A percentile compares a stretch with the other conserved stretches of the same genome.
Evolutionary conservation across 148 eudicot genomes (phyloP).

Genomic region (Arbutus unedo): DNA sequence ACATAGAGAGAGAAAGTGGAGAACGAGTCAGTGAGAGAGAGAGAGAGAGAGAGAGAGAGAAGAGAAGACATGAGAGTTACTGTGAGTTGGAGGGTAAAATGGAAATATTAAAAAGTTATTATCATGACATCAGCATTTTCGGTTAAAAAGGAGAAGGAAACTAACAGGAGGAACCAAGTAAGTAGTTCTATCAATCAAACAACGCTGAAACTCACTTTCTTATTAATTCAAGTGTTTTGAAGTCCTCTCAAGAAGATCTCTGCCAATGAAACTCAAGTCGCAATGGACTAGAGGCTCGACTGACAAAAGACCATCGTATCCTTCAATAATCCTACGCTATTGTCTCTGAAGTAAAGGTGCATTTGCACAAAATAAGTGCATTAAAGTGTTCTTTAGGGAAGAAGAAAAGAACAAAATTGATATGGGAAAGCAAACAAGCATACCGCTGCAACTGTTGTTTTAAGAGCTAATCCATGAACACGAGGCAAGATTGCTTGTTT

Average conservation of each 20-base stretch:
- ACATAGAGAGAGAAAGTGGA: no score
- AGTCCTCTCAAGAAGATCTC: background rate
- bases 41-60: no score
- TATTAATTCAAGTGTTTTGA: background rate
- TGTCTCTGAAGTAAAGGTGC: background rate
- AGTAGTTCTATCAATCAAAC: background rate
- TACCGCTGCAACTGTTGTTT: slow-evolving; percentile 97
- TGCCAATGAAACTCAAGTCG: slow-evolving; percentile 4
- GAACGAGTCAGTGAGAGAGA: no score
- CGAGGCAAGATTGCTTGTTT: slow-evolving; percentile 82
- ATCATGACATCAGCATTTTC: no score
- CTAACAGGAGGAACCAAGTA: background rate
- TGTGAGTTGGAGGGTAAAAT: no score
- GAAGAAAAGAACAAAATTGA: background rate
- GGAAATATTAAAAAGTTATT: no score
- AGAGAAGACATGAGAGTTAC: no score
- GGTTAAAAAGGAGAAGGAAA: no score
- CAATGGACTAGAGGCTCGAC: slow-evolving; percentile 1
- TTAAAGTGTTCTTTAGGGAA: background rate
- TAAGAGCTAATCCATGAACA: slow-evolving; percentile 90
- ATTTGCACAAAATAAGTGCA: background rate
- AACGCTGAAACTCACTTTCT: background rate
- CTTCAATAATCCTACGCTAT: background rate
- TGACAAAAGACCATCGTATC: background rate
- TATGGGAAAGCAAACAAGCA: slow-evolving; percentile 25